phyloP scores from a whole-genome alignment of 345 rosid genomes.

The Salix caprea region DNA sequence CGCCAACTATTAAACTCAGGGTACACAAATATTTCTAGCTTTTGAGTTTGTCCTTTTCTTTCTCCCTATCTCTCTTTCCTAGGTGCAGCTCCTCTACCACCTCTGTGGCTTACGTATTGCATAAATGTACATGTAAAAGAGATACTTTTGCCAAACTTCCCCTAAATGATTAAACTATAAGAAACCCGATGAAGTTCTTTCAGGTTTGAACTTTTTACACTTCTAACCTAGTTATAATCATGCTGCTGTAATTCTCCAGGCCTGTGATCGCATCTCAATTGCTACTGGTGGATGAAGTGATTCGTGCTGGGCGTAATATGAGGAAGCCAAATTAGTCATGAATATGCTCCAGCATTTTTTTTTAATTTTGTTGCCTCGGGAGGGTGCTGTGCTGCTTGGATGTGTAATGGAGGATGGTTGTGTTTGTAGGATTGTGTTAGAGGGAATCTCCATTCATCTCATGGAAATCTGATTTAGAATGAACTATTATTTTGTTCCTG shows the following conservation, averaged over 20 bases:
- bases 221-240: background rate
- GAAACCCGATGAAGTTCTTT: background rate
- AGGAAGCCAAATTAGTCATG: slow-evolving; percentile 67
- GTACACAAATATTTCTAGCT: slow-evolving; percentile 25
- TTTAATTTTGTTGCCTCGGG: background rate
- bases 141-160: background rate
- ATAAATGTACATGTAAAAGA: background rate
- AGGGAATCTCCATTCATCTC: background rate
- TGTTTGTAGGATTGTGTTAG: background rate
- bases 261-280: slow-evolving; percentile 92
- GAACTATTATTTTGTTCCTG: background rate
- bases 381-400: background rate
- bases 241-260: slow-evolving; percentile 40
- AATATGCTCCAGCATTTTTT: background rate
- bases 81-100: background rate
- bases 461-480: slow-evolving; percentile 12
- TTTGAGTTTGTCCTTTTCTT: background rate
- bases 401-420: slow-evolving; percentile 6
- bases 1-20: slow-evolving; percentile 91
- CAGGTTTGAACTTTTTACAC: background rate
- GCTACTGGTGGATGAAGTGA: slow-evolving; percentile 93
- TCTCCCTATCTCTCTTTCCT: no score
- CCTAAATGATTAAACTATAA: background rate
- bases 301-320: slow-evolving; percentile 96
- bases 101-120: background rate